Conservation (phyloP, 495 filamentous ascomycete species). For the Neurospora hispaniola region DNA sequence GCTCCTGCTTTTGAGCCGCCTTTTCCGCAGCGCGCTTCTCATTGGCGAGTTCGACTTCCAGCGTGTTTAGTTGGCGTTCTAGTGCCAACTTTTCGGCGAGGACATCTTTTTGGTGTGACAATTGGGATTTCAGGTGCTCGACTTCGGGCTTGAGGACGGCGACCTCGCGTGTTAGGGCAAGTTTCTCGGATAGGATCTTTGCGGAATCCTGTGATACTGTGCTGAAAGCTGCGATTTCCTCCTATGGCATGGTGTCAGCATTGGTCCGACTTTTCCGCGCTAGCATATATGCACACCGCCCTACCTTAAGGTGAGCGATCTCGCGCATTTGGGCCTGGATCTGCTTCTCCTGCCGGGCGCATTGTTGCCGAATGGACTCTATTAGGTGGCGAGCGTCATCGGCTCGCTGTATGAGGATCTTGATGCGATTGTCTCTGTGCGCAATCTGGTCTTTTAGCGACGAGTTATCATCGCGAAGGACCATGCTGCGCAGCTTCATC, state of each 20-base stretch:
- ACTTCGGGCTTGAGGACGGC: constrained; percentile 61
- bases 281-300: background rate
- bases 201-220: constrained; percentile 53
- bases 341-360: constrained; percentile 44
- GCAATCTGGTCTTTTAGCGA: constrained; percentile 26
- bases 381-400: constrained; percentile 49
- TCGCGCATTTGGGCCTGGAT: constrained; percentile 51
- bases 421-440: constrained; percentile 45
- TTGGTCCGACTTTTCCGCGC: background rate
- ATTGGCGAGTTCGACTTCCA: constrained; percentile 71
- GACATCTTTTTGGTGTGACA: constrained; percentile 50
- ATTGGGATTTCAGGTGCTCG: constrained; percentile 65
- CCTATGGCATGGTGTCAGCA: constrained; percentile 33
- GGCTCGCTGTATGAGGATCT: constrained; percentile 45
- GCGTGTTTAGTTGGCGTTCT: constrained; percentile 58
- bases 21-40: constrained; percentile 61
- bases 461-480: constrained; percentile 59
- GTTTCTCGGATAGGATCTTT: constrained; percentile 65
- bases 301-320: constrained; percentile 57
- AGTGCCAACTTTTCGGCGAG: constrained; percentile 66
- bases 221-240: constrained; percentile 55
- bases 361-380: constrained; percentile 42
- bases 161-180: constrained; percentile 61
- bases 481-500: constrained; percentile 51
- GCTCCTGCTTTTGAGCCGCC: constrained; percentile 41